Evolutionary conservation across 108 stramenopile species (phyloP), one percentile per base, ranked within the genome.

Genomic region (Cyclotella atomus): DNA sequence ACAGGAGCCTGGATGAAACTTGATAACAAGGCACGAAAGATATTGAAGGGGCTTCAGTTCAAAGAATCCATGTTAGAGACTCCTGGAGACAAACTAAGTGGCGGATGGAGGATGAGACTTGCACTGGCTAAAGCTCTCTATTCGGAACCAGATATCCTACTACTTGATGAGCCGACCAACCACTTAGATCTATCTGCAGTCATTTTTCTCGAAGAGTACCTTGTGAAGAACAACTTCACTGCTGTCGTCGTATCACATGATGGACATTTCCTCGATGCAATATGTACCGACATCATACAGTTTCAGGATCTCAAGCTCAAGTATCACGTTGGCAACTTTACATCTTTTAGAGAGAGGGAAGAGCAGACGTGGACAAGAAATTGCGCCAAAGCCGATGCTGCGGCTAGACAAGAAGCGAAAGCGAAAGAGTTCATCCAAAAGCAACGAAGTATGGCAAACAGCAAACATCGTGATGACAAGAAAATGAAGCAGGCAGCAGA

Each of bases 71-170:
- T 91, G 71, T 84, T 95, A 14, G 36, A 89, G 45, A 79, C 87
- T 43, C 87, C 91, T 9, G 93, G 92, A 3, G 65, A 71, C 12
- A 85, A 82, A 16, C 77, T 97, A 27, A 90, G 89, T 29, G 97
- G 97, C 52, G 97, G 97, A 15, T 97, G 97, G 97, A 82, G 96
- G 41, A 96, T 98, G 96, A 87, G 96, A 70, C 85, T 96, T 34
- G 91, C 94, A 29, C 66, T 96, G 25, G 94, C 95, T 30, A 76
- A 81, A 32, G 94, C 97, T 53, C 76, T 88, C 29, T 91, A 85
- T 74, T 73, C 77, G 12, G 75, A 73, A 7, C 53, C 73, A 53
- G 96, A 97, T 71, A 65, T 98, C 53, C 73, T 98, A n/a, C 69
- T 97, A 16, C 82, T 97, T 38, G 97, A 97, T 73, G 97, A 97